Conservation (phyloP, 371 early-diverging fungal species). For the Apophysomyces elegans region DNA sequence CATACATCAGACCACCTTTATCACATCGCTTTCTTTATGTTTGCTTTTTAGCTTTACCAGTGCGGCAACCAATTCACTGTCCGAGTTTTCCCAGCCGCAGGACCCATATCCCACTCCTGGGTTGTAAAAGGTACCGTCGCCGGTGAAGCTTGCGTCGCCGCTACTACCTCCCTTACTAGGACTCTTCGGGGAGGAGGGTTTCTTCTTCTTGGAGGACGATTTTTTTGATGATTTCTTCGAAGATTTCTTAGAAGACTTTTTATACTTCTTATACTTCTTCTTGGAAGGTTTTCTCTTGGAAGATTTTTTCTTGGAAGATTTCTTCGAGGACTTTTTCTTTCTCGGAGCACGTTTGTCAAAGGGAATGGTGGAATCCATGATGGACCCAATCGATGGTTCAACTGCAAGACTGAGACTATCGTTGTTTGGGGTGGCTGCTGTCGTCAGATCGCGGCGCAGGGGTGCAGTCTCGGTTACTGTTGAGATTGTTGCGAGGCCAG, state of each 20-base stretch:
- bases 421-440: neutral
- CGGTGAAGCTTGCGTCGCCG: slow-evolving; percentile 17
- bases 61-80: slow-evolving; percentile 43
- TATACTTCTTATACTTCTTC: neutral
- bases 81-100: slow-evolving; percentile 30
- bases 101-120: slow-evolving; percentile 34
- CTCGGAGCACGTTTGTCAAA: slow-evolving; percentile 1
- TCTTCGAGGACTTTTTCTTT: neutral
- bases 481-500: slow-evolving; percentile 16
- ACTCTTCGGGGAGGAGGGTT: neutral
- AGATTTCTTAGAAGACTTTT: neutral
- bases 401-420: neutral
- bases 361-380: neutral
- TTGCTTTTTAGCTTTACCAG: slow-evolving; percentile 28
- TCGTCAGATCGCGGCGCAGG: neutral
- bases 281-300: neutral
- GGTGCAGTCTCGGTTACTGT: slow-evolving; percentile 5
- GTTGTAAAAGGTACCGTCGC: slow-evolving; percentile 46
- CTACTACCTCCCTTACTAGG: neutral
- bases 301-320: neutral
- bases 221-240: neutral
- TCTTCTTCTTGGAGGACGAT: slow-evolving; percentile 1
- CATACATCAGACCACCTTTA: no score
- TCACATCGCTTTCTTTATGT: neutral
- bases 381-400: neutral